Evolutionary conservation across 1,139 yeast genomes (phyloP).

Genomic region (Diutina catenulata): DNA sequence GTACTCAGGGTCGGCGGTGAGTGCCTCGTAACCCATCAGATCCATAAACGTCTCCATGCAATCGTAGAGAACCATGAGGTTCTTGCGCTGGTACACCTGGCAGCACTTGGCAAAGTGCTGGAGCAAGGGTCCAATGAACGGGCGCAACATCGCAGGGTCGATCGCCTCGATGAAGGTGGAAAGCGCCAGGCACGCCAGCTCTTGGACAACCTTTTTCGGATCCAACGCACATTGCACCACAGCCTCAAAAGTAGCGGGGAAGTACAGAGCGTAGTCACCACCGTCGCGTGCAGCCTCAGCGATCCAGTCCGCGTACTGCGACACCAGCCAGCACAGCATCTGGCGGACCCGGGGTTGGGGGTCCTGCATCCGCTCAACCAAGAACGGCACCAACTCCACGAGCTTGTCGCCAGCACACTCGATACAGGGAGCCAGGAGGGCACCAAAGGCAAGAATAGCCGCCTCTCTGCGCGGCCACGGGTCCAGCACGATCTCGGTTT

Average conservation of each 20-base stretch:
- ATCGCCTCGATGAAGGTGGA: slow-evolving; percentile 75
- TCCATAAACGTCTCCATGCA: slow-evolving; percentile 89
- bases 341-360: slow-evolving; percentile 78
- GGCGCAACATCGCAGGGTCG: slow-evolving; percentile 49
- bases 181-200: slow-evolving; percentile 82
- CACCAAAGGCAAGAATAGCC: slow-evolving; percentile 88
- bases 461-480: slow-evolving; percentile 92
- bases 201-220: slow-evolving; percentile 83
- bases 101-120: slow-evolving; percentile 67
- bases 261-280: slow-evolving; percentile 53
- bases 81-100: slow-evolving; percentile 66
- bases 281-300: slow-evolving; percentile 50
- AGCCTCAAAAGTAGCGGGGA: slow-evolving; percentile 68
- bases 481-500: slow-evolving; percentile 51
- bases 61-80: slow-evolving; percentile 73
- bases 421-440: slow-evolving; percentile 48
- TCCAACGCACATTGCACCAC: slow-evolving; percentile 69
- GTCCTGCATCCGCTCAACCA: slow-evolving; percentile 71
- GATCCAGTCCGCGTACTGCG: slow-evolving; percentile 79
- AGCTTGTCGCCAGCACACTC: slow-evolving; percentile 60
- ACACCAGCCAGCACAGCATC: slow-evolving; percentile 90
- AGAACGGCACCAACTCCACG: slow-evolving; percentile 73
- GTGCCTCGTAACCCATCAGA: slow-evolving; percentile 45
- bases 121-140: slow-evolving; percentile 40
- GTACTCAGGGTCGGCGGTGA: slow-evolving; percentile 43